phyloP scores from a whole-genome alignment of 768 basidiomycete genomes.

The Leccinum barrowsii region DNA sequence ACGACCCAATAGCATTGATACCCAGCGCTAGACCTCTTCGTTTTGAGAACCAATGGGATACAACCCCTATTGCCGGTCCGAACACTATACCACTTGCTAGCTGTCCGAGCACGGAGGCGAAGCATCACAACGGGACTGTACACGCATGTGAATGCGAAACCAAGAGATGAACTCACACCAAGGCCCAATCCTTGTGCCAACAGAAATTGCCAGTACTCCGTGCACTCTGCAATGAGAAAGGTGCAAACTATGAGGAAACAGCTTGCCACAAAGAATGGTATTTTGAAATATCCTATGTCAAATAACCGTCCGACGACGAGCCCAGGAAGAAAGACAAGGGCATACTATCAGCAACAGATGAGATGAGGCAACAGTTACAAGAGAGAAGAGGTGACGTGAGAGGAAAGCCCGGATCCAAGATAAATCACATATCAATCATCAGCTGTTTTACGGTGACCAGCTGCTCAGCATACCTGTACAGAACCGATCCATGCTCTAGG shows the following conservation, averaged over 20 bases:
- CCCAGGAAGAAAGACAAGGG: constrained; percentile 60
- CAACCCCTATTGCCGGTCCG: constrained; percentile 53
- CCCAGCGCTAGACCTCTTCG: constrained; percentile 57
- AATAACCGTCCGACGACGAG: constrained; percentile 66
- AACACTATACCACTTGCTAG: constrained; percentile 57
- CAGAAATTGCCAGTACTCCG: constrained; percentile 68
- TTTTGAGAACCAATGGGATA: constrained; percentile 74
- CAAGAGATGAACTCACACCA: constrained; percentile 45
- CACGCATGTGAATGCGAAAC: neutral
- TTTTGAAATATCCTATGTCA: constrained; percentile 65
- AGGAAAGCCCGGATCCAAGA: neutral
- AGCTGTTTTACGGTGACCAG: neutral
- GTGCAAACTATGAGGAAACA: constrained; percentile 49
- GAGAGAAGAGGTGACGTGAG: neutral
- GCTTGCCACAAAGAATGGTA: constrained; percentile 47
- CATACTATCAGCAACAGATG: constrained; percentile 41
- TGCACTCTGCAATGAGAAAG: constrained; percentile 68
- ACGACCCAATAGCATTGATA: constrained; percentile 64
- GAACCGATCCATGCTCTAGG: constrained; percentile 79
- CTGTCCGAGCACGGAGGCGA: constrained; percentile 7
- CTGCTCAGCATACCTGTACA: constrained; percentile 45
- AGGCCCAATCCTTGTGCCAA: constrained; percentile 67
- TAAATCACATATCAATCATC: neutral
- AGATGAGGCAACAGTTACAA: no score
- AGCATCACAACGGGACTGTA: neutral